Evolutionary conservation across 1,284 basidiomycete genomes (phyloP), one percentile per base, ranked within the genome.

Genomic region (Psilocybe mexicana): DNA sequence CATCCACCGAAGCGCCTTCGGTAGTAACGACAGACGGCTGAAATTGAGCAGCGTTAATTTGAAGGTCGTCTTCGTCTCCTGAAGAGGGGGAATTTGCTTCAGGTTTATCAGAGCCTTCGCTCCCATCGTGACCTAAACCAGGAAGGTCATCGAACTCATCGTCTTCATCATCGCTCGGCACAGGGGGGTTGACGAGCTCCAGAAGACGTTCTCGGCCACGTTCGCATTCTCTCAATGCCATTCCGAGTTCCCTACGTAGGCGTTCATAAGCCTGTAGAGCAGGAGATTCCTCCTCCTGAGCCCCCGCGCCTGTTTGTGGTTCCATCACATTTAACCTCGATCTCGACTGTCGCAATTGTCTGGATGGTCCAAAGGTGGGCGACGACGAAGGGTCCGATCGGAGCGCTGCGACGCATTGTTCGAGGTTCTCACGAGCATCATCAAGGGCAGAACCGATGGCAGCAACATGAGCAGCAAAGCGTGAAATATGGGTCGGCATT

Each of bases 211-310:
- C 85, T 12, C 87, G 76, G 0, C 90, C 90, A 3, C 91, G 81
- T 69, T 93, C 90, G 65, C 90, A 92, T 65, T 92, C 90, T 8
- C 89, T 75, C 14, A 92, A 72, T 0, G 88, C 90, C 28, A 86
- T 72, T 6, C 89, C 90, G 3, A 92, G 78, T 65, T 91, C 88
- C 7, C 83, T 80, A 10, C 90, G 79, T n/a, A 92, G 74, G 0
- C 84, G 76, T 54, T 92, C 90, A 67, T 90, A 91, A 6, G 88
- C 83, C 49, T 81, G 79, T 48, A 92, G 63, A 0, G 86, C 83
- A 2, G 79, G 76, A 53, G 78, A 72, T 25, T 77, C 70, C 33
- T 70, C 67, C 6, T 51, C 61, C 44, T 61, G 61, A 23, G 56
- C 58, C 11, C 64, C 58, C 24, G 57, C 57, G 2, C 44, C 59